Conservation (phyloP, 768 basidiomycete genomes). For the Fomitopsis pulvina region DNA sequence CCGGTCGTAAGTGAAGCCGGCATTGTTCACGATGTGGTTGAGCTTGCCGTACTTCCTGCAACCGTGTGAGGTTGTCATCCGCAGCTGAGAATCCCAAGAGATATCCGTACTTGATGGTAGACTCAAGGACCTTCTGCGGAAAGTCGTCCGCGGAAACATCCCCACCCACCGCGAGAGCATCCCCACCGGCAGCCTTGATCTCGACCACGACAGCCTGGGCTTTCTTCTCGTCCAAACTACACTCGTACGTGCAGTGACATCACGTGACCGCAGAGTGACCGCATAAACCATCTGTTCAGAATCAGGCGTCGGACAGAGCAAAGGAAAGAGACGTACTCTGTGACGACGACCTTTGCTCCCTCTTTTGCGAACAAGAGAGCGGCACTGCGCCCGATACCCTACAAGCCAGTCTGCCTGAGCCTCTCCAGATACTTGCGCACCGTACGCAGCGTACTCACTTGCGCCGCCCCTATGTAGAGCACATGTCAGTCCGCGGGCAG, state of each 20-base stretch:
- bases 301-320: background rate
- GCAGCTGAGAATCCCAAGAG: background rate
- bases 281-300: conserved; percentile 9
- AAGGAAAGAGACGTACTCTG: conserved; percentile 48
- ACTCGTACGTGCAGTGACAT: background rate
- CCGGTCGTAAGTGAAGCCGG: conserved; percentile 77
- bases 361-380: conserved; percentile 79
- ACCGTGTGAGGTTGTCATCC: background rate
- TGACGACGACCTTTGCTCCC: conserved; percentile 81
- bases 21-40: conserved; percentile 84
- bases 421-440: background rate
- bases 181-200: conserved; percentile 67
- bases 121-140: conserved; percentile 69
- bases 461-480: conserved; percentile 56
- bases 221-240: conserved; percentile 67
- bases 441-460: conserved; percentile 35
- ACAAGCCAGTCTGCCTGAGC: background rate
- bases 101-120: conserved; percentile 62
- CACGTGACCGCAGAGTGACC: conserved; percentile 2
- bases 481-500: conserved; percentile 4
- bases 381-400: conserved; percentile 75
- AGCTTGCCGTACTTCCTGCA: conserved; percentile 76
- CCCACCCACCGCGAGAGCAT: conserved; percentile 67
- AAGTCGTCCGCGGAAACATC: conserved; percentile 83
- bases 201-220: conserved; percentile 62